Conservation (phyloP, 2,329 filamentous ascomycete genomes). For the Botrytis squamosa region DNA sequence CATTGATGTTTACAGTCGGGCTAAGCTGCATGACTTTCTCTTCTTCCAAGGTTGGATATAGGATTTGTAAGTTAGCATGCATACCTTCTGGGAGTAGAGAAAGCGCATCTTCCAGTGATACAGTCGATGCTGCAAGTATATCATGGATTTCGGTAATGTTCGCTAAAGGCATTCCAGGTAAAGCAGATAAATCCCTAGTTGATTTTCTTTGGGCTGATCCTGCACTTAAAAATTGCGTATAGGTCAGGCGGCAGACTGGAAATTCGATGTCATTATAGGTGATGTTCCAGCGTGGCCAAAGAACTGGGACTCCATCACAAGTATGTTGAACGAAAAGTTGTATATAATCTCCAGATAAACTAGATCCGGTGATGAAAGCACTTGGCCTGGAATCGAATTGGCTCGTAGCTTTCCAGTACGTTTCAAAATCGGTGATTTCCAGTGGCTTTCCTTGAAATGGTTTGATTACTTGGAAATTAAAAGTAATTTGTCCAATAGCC, state of each 20-base stretch:
- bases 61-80: slow-evolving; percentile 86
- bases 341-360: slow-evolving; percentile 92
- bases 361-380: slow-evolving; percentile 90
- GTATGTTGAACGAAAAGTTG: slow-evolving; percentile 90
- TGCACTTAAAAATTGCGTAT: slow-evolving; percentile 62
- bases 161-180: slow-evolving; percentile 49
- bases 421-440: slow-evolving; percentile 97
- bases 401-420: slow-evolving; percentile 98
- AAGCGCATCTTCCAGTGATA: slow-evolving; percentile 77
- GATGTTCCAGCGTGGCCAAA: slow-evolving; percentile 84
- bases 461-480: slow-evolving; percentile 94
- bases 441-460: slow-evolving; percentile 89
- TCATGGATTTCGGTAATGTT: slow-evolving; percentile 67
- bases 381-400: slow-evolving; percentile 83
- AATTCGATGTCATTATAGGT: slow-evolving; percentile 74
- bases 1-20: slow-evolving; percentile 79
- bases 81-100: slow-evolving; percentile 72
- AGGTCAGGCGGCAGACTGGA: slow-evolving; percentile 75
- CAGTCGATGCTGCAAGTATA: slow-evolving; percentile 70
- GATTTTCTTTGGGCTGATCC: slow-evolving; percentile 37
- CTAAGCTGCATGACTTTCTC: slow-evolving; percentile 69
- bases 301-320: slow-evolving; percentile 78
- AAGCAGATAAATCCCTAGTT: slow-evolving; percentile 43
- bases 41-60: slow-evolving; percentile 78
- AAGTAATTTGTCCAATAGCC: slow-evolving; percentile 89